phyloP scores from a whole-genome alignment of 192 early-diverging fungal species.

The Gigaspora rosea region DNA sequence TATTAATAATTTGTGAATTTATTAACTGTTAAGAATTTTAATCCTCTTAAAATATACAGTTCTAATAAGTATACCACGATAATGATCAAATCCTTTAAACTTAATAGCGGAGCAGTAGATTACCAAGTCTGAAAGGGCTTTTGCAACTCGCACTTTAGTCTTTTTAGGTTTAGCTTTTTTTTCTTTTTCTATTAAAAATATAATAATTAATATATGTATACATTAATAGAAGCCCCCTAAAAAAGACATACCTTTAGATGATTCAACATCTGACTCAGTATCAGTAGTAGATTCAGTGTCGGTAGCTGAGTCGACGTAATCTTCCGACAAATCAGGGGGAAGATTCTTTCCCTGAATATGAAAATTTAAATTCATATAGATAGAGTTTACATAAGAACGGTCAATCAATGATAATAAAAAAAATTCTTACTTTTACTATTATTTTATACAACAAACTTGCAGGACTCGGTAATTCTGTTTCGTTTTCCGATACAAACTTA shows the following conservation, averaged over 20 bases:
- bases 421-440: constrained; percentile 69
- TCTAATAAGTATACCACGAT: constrained; percentile 43
- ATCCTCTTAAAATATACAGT: background rate
- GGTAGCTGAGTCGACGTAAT: constrained; percentile 22
- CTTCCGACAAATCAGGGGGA: background rate
- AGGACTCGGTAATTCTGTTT: constrained; percentile 66
- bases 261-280: constrained; percentile 45
- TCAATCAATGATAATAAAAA: background rate
- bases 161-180: constrained; percentile 35
- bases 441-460: constrained; percentile 68
- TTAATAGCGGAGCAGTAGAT: constrained; percentile 65
- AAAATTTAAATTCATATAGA: background rate
- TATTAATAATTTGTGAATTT: background rate
- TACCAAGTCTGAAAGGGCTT: constrained; percentile 57
- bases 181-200: constrained; percentile 33
- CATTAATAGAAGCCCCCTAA: background rate
- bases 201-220: background rate
- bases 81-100: constrained; percentile 58
- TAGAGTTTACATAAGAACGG: background rate
- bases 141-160: constrained; percentile 49
- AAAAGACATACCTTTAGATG: constrained; percentile 27
- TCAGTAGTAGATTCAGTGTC: constrained; percentile 43
- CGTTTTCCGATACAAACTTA: constrained; percentile 40
- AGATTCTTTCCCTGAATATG: constrained; percentile 24
- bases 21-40: no score